Percentiles rank a stretch among this genome's conserved stretches.
These are phyloP conservation scores for Rhizopogon vinicolor DNA, from an alignment of 768 basidiomycete species.

Conservation along the genomic window DNA sequence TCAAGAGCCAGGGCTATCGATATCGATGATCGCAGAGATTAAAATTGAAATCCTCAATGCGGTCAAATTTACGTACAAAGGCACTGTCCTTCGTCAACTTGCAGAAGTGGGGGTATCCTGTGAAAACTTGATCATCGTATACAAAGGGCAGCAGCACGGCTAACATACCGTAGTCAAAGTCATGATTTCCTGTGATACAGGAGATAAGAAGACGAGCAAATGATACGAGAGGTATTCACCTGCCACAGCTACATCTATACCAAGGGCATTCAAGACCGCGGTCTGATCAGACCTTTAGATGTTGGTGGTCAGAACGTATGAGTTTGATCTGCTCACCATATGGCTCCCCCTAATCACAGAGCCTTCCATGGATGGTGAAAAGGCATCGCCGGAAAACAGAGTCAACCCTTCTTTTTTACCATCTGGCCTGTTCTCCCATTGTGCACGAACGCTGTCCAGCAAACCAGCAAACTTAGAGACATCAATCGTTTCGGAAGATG, in stretches of 20 bases:
- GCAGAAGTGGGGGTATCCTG: slow-evolving; percentile 61
- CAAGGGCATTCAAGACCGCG: slow-evolving; percentile 73
- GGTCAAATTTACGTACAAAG: slow-evolving; percentile 49
- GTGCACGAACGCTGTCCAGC: slow-evolving; percentile 54
- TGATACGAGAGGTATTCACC: slow-evolving; percentile 42
- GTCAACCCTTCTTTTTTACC: slow-evolving; percentile 66
- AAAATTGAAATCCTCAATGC: neutral
- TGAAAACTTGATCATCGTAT: neutral
- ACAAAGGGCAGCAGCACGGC: neutral
- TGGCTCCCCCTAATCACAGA: slow-evolving; percentile 87
- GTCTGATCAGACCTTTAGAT: neutral
- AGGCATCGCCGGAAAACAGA: slow-evolving; percentile 87
- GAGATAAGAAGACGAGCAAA: neutral
- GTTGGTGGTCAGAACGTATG: slow-evolving; percentile 1
- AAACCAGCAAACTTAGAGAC: slow-evolving; percentile 82
- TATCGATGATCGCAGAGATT: neutral
- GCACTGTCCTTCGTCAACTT: slow-evolving; percentile 67
- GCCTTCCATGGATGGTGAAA: slow-evolving; percentile 83
- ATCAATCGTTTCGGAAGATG: slow-evolving; percentile 63
- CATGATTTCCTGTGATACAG: slow-evolving; percentile 69
- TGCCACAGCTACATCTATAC: slow-evolving; percentile 72
- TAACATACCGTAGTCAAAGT: slow-evolving; percentile 77
- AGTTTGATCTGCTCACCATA: slow-evolving; percentile 54
- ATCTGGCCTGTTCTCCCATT: slow-evolving; percentile 47
- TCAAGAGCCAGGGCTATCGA: slow-evolving; percentile 79